Evolutionary conservation across 305 asterid species (phyloP).

Genomic region (Fraxinus latifolia): DNA sequence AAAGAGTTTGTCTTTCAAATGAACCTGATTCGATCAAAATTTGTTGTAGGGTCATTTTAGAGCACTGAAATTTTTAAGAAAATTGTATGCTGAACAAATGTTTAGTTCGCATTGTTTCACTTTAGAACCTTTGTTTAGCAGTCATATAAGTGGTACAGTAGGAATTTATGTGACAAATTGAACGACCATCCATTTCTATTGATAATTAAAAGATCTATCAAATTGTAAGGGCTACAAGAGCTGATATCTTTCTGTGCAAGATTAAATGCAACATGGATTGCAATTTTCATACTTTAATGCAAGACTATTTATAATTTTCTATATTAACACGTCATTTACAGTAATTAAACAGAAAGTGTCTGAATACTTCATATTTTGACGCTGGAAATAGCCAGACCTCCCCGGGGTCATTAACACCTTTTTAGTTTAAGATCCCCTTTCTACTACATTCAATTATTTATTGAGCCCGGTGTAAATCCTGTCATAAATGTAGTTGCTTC

Average conservation of each 20-base stretch:
- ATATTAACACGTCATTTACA: constrained; percentile 1
- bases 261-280: not conserved
- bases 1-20: not conserved
- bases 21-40: not conserved
- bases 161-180: not conserved
- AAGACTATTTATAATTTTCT: constrained; percentile 14
- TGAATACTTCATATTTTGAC: not conserved
- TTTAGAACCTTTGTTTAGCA: not conserved
- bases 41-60: not conserved
- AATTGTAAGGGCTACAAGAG: not conserved
- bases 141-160: not conserved
- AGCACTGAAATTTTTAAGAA: not conserved
- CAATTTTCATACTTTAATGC: constrained; percentile 7
- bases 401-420: not conserved
- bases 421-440: not conserved
- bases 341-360: not conserved
- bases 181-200: not conserved
- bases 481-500: constrained; percentile 12
- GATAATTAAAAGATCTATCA: not conserved
- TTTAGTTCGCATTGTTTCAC: not conserved
- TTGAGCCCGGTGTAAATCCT: not conserved
- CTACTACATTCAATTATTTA: not conserved
- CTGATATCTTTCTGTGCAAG: not conserved
- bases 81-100: not conserved
- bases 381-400: not conserved